Conservation (phyloP, 148 eudicot species). For the Rheum nobile region DNA sequence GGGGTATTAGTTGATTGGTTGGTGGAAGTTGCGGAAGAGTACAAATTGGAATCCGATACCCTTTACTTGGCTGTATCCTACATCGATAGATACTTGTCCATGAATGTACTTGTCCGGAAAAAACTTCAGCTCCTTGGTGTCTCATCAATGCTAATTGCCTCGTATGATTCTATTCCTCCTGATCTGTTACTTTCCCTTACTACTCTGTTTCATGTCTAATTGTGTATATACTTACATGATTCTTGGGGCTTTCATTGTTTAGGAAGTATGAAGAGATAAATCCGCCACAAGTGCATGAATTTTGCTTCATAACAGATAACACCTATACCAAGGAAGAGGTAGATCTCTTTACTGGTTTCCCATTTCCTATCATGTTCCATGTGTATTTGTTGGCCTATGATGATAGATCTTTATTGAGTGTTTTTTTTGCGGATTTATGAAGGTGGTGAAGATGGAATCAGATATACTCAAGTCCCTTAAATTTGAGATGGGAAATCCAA, state of each 20-base stretch:
- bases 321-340: conserved; percentile 75
- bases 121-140: conserved; percentile 87
- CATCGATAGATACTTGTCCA: conserved; percentile 68
- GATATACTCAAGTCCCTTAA: conserved; percentile 55
- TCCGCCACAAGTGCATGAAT: conserved; percentile 66
- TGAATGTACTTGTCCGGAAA: conserved; percentile 47
- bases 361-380: not conserved
- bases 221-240: not conserved
- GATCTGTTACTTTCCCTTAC: not conserved
- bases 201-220: not conserved
- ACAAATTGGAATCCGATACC: conserved; percentile 72
- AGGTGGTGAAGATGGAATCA: conserved; percentile 75
- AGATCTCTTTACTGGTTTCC: not conserved
- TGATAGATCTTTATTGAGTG: conserved; percentile 4
- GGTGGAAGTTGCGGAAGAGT: conserved; percentile 89
- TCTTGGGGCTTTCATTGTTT: not conserved
- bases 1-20: conserved; percentile 90
- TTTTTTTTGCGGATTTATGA: not conserved
- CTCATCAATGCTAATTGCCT: conserved; percentile 86
- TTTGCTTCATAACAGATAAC: conserved; percentile 74
- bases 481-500: conserved; percentile 73
- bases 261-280: conserved; percentile 90
- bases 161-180: conserved; percentile 40
- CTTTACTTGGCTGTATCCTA: conserved; percentile 57
- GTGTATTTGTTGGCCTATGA: not conserved